phyloP scores from a whole-genome alignment of 192 early-diverging fungal species.

The Chytriomyces confervae region DNA sequence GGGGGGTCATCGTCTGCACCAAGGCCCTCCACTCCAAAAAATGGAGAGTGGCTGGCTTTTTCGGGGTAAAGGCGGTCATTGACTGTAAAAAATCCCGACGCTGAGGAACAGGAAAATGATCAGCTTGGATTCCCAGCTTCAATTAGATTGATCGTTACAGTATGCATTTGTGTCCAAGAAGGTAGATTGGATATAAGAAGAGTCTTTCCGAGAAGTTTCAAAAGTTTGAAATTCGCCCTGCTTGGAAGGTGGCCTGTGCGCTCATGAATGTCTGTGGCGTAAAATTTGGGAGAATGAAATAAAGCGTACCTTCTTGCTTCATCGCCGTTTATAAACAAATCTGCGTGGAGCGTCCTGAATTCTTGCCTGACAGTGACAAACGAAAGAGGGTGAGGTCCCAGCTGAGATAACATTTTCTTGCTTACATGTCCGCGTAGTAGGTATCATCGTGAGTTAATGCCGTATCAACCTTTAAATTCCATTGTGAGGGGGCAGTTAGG shows the following conservation, averaged over 20 bases:
- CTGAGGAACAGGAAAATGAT: neutral
- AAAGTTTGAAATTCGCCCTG: too few relatives aligned
- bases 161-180: too few relatives aligned
- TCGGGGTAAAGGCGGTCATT: slow-evolving; percentile 38
- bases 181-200: too few relatives aligned
- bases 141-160: neutral
- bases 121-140: neutral
- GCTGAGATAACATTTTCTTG: neutral
- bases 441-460: slow-evolving; percentile 21
- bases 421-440: slow-evolving; percentile 23
- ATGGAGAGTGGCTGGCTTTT: slow-evolving; percentile 15
- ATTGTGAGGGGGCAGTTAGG: neutral
- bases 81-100: slow-evolving; percentile 29
- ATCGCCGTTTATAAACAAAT: slow-evolving; percentile 31
- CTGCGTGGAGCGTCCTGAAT: slow-evolving; percentile 24
- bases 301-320: slow-evolving; percentile 21
- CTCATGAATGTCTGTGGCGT: too few relatives aligned
- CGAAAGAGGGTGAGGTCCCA: neutral
- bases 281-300: too few relatives aligned
- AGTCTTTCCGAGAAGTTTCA: too few relatives aligned
- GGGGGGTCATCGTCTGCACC: slow-evolving; percentile 30
- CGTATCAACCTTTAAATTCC: slow-evolving; percentile 4
- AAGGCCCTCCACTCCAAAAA: slow-evolving; percentile 7
- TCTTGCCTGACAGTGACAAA: slow-evolving; percentile 7
- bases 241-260: too few relatives aligned